Base-by-base conservation (phyloP, 306 rosid species). In the Trichosanthes truncata region DNA sequence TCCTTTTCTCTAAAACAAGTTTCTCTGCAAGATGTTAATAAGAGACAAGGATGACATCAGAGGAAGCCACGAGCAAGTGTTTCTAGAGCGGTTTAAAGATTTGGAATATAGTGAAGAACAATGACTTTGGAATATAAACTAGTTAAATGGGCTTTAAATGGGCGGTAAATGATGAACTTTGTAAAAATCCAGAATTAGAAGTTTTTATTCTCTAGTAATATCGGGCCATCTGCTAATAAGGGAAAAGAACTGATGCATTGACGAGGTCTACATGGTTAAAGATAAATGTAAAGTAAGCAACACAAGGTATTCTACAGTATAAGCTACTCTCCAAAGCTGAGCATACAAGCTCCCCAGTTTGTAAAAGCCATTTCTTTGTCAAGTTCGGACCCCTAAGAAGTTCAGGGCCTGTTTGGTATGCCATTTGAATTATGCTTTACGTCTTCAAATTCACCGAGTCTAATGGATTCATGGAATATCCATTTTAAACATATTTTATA, bases 21-120 rank as follows among this genome's bases (percentile, higher is more conserved):
- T 93, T 93, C 48, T 90, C 97, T 93, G 87, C 86, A 85, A 60
- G 78, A 84, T 12, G 43, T 73, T 11, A 9, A 48, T 73, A 29
- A 25, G 60, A 80, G 75, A 33, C 17, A 40, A 76, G 21, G 18
- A 10, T 51, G 65, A 35, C 9, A 75, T 12, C 21, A 33, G 20
- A 53, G 15, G 78, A 55, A 33, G 51, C 1, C 7, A 76, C 38
- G 13, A 7, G 12, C 26, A n/a, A 20, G 5, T 43, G 29, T 51
- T 53, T 52, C 7, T 8, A 18, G 1, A 31, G 48, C 48, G 5
- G 63, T 18, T 29, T 9, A 7, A 51, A 51, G 9, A 20, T 48
- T 49, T 31, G 17, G 12, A 74, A 4, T 13, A 17, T 49, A n/a
- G 49, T 13, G 55, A 71, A 69, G 33, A 21, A 25, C 29, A 68